A percentile compares a stretch with the other conserved stretches of the same genome.
Conservation (phyloP, 805 yeast genomes). For the Wickerhamiella parazyma region DNA sequence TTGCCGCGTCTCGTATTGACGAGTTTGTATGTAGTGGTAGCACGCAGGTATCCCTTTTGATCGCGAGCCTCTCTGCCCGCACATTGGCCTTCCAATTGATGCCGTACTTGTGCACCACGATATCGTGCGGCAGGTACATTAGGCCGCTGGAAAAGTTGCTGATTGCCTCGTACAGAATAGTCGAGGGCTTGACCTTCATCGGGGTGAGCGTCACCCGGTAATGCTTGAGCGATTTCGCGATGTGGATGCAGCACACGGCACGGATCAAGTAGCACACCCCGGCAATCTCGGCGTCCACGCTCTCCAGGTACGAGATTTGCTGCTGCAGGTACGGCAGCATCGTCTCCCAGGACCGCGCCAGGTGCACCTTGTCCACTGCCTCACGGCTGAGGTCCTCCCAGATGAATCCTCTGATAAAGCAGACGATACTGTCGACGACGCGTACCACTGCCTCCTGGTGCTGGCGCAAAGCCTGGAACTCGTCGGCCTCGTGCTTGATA, state of each 20-base stretch:
- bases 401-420: constrained; percentile 29
- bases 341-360: constrained; percentile 27
- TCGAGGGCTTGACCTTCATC: not conserved
- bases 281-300: constrained; percentile 19
- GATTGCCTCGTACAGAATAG: constrained; percentile 11
- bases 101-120: constrained; percentile 15
- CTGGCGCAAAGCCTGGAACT: constrained; percentile 20
- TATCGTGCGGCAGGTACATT: constrained; percentile 16
- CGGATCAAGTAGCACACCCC: constrained; percentile 24
- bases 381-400: constrained; percentile 28
- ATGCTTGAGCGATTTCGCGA: not conserved
- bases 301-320: constrained; percentile 19
- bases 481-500: constrained; percentile 31
- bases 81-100: constrained; percentile 16
- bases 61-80: constrained; percentile 21
- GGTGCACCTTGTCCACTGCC: constrained; percentile 19
- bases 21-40: constrained; percentile 29
- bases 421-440: constrained; percentile 30
- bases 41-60: constrained; percentile 24
- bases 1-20: constrained; percentile 29
- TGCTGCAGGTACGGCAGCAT: constrained; percentile 25
- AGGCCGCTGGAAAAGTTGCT: constrained; percentile 23
- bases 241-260: constrained; percentile 16
- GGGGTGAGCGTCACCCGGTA: not conserved
- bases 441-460: constrained; percentile 25